Conservation (phyloP, 2,329 filamentous ascomycete genomes). For the Ceratocystis albifundus region DNA sequence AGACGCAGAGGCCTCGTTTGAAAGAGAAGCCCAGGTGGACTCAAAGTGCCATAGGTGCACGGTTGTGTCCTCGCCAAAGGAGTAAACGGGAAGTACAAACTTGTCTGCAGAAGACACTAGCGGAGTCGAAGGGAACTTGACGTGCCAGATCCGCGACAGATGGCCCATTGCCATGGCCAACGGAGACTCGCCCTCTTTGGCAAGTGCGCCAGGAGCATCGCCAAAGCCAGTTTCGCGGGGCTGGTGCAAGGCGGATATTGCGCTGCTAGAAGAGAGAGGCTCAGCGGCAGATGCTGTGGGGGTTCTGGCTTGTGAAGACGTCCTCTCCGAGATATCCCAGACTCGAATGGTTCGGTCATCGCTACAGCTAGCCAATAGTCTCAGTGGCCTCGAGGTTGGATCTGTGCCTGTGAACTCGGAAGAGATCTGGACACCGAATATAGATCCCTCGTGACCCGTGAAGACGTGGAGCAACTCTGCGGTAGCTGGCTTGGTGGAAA, state of each 20-base stretch:
- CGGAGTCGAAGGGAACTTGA: slow-evolving; percentile 48
- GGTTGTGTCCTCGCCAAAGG: slow-evolving; percentile 76
- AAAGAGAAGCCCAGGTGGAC: slow-evolving; percentile 14
- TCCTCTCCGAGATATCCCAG: slow-evolving; percentile 62
- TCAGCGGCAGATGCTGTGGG: not conserved
- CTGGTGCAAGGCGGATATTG: slow-evolving; percentile 29
- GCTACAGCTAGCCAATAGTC: slow-evolving; percentile 81
- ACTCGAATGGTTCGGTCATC: slow-evolving; percentile 83
- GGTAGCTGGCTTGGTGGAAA: slow-evolving; percentile 14
- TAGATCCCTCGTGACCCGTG: slow-evolving; percentile 73
- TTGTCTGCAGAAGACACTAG: slow-evolving; percentile 21
- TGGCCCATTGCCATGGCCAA: slow-evolving; percentile 76
- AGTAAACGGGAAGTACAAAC: slow-evolving; percentile 46
- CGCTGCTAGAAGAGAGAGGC: slow-evolving; percentile 26
- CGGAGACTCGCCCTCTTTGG: slow-evolving; percentile 28
- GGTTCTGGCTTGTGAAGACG: not conserved
- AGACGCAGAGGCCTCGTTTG: not conserved
- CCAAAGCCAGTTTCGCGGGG: slow-evolving; percentile 54
- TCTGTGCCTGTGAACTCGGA: slow-evolving; percentile 33
- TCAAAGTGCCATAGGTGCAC: slow-evolving; percentile 57
- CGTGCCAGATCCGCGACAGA: slow-evolving; percentile 76
- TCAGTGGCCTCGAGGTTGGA: slow-evolving; percentile 33
- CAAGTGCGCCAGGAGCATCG: slow-evolving; percentile 17
- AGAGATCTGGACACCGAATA: slow-evolving; percentile 82
- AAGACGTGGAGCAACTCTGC: slow-evolving; percentile 44